Evolutionary conservation across 768 basidiomycete genomes (phyloP).

Genomic region (Termitomyces sp.): DNA sequence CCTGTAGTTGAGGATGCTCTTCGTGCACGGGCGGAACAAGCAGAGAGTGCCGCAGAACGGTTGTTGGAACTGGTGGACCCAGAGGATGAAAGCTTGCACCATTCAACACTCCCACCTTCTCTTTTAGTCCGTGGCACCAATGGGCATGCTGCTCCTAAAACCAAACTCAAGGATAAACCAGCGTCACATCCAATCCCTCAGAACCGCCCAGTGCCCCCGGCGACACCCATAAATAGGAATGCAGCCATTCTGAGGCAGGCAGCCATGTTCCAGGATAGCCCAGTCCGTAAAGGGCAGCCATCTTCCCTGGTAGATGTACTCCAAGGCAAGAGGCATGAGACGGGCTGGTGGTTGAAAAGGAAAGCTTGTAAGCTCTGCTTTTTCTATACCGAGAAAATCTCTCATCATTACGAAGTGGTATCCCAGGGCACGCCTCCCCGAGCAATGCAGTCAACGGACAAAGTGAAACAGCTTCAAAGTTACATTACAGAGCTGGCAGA

Average conservation of each 20-base stretch:
- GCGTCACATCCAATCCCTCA: conserved; percentile 29
- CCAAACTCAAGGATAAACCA: conserved; percentile 37
- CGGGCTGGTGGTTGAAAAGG: conserved; percentile 82
- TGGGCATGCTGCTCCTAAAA: conserved; percentile 23
- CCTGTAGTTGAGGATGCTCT: conserved; percentile 78
- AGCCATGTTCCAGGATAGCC: conserved; percentile 79
- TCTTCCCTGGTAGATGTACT: conserved; percentile 67
- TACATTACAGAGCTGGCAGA: conserved; percentile 51
- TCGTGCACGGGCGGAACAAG: conserved; percentile 85
- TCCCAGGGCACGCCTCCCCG: conserved; percentile 43
- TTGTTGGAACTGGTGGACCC: conserved; percentile 83
- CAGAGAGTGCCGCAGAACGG: conserved; percentile 87
- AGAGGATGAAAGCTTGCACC: conserved; percentile 53
- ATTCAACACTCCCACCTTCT: conserved; percentile 51
- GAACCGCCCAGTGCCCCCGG: conserved; percentile 33
- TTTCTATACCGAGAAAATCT: neutral
- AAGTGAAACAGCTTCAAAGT: conserved; percentile 44
- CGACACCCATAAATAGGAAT: conserved; percentile 62
- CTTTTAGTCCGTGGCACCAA: conserved; percentile 39
- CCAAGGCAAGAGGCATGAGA: conserved; percentile 62
- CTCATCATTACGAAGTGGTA: conserved; percentile 33
- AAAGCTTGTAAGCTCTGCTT: conserved; percentile 51
- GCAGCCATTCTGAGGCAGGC: conserved; percentile 65
- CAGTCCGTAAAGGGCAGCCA: conserved; percentile 46
- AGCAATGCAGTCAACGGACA: conserved; percentile 32